A percentile compares a stretch with the other conserved stretches of the same genome.
phyloP scores from a whole-genome alignment of 2,329 filamentous ascomycete species.

The Helotiales sp. region DNA sequence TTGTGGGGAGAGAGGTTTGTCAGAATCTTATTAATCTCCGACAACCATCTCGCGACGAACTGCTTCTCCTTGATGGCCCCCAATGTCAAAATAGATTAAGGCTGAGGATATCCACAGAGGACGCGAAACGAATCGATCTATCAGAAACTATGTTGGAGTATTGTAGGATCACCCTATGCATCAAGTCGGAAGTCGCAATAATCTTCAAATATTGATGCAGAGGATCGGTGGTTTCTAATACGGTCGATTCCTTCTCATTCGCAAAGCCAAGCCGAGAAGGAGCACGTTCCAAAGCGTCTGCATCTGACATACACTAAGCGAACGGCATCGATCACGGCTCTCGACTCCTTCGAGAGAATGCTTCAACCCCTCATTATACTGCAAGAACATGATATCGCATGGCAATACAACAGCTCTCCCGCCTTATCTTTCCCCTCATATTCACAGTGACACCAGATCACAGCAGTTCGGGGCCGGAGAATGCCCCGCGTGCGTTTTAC shows the following conservation, averaged over 20 bases:
- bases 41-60: neutral
- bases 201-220: no score
- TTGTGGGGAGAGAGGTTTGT: neutral
- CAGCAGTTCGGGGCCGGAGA: neutral
- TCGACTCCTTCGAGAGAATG: neutral
- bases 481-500: neutral
- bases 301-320: neutral
- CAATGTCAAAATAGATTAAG: constrained; percentile 2
- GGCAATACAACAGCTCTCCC: neutral
- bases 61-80: neutral
- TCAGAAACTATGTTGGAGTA: neutral
- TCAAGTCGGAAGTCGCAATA: no score
- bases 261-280: neutral
- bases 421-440: neutral
- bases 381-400: neutral
- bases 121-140: neutral
- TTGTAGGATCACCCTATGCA: neutral
- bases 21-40: constrained; percentile 3
- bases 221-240: no score
- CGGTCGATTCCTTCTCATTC: no score
- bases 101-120: neutral
- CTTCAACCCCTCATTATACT: neutral
- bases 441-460: constrained; percentile 1
- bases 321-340: neutral
- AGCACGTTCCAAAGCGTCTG: neutral